A percentile compares a stretch with the other conserved stretches of the same genome.
Conservation (phyloP, 192 early-diverging fungal genomes). For the Umbelopsis sp. region DNA sequence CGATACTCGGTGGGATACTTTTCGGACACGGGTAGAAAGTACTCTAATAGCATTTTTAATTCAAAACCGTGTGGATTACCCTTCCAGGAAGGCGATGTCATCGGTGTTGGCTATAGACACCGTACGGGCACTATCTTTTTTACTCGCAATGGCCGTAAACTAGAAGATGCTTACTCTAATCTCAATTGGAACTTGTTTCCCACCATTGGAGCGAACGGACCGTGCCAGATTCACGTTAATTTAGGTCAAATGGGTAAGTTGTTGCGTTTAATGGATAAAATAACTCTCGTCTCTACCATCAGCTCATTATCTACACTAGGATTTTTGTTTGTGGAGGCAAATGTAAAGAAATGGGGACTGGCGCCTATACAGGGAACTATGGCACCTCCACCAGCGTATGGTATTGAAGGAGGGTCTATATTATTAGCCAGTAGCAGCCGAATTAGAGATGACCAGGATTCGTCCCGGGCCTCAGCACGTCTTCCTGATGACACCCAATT, state of each 20-base stretch:
- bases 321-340: conserved; percentile 82
- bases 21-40: conserved; percentile 64
- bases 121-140: conserved; percentile 75
- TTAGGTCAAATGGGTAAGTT: conserved; percentile 61
- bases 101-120: conserved; percentile 79
- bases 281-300: background rate
- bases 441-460: background rate
- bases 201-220: conserved; percentile 59
- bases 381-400: conserved; percentile 74
- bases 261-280: background rate
- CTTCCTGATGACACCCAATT: background rate
- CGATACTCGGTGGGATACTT: conserved; percentile 73
- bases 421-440: conserved; percentile 41
- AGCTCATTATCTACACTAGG: conserved; percentile 35
- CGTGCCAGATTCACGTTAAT: conserved; percentile 65
- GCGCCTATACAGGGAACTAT: conserved; percentile 69
- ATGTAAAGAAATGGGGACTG: conserved; percentile 83
- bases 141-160: conserved; percentile 71
- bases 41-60: conserved; percentile 69
- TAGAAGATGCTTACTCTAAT: conserved; percentile 70
- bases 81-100: conserved; percentile 73
- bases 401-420: conserved; percentile 66
- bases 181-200: conserved; percentile 74
- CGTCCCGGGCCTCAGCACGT: background rate
- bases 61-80: conserved; percentile 61